phyloP scores from a whole-genome alignment of 2,329 filamentous ascomycete genomes.

The Colletotrichum agaves region DNA sequence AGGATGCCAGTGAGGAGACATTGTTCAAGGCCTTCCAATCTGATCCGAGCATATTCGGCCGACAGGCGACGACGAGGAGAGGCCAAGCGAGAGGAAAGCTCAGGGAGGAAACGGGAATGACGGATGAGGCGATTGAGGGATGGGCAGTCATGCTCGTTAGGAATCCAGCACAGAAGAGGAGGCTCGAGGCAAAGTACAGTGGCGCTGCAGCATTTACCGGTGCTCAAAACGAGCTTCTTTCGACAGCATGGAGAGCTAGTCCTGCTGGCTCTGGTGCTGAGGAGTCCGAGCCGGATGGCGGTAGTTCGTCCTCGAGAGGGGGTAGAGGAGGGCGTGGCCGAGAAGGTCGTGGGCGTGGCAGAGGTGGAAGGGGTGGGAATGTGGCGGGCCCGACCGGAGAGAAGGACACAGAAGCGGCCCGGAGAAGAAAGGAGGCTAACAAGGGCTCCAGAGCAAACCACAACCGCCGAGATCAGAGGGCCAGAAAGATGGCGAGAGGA shows the following conservation, averaged over 20 bases:
- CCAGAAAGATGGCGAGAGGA: slow-evolving; percentile 71
- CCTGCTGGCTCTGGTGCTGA: slow-evolving; percentile 66
- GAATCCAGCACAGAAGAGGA: slow-evolving; percentile 74
- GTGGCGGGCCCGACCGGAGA: slow-evolving; percentile 74
- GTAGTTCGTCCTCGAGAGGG: slow-evolving; percentile 50
- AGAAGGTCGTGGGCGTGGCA: slow-evolving; percentile 55
- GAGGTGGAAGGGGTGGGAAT: slow-evolving; percentile 65
- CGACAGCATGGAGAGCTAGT: slow-evolving; percentile 72
- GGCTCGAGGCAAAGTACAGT: slow-evolving; percentile 76
- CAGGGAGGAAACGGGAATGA: slow-evolving; percentile 84
- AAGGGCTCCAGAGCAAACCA: slow-evolving; percentile 88
- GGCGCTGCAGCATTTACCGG: slow-evolving; percentile 64
- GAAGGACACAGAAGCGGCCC: slow-evolving; percentile 76
- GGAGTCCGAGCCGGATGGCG: slow-evolving; percentile 61
- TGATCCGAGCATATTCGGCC: slow-evolving; percentile 72
- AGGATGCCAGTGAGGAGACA: slow-evolving; percentile 71
- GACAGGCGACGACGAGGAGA: slow-evolving; percentile 77
- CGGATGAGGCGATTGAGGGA: slow-evolving; percentile 92
- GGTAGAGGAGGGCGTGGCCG: slow-evolving; percentile 60
- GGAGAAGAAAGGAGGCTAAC: slow-evolving; percentile 82
- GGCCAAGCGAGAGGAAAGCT: slow-evolving; percentile 71
- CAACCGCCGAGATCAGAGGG: slow-evolving; percentile 78
- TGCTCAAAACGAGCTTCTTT: slow-evolving; percentile 70
- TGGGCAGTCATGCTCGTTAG: slow-evolving; percentile 89
- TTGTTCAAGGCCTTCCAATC: slow-evolving; percentile 79